Percentiles rank a stretch among this genome's conserved stretches.
These are phyloP conservation scores for Sporothrix phasma DNA, from an alignment of 2,329 filamentous ascomycete genomes.

Conservation along the genomic window DNA sequence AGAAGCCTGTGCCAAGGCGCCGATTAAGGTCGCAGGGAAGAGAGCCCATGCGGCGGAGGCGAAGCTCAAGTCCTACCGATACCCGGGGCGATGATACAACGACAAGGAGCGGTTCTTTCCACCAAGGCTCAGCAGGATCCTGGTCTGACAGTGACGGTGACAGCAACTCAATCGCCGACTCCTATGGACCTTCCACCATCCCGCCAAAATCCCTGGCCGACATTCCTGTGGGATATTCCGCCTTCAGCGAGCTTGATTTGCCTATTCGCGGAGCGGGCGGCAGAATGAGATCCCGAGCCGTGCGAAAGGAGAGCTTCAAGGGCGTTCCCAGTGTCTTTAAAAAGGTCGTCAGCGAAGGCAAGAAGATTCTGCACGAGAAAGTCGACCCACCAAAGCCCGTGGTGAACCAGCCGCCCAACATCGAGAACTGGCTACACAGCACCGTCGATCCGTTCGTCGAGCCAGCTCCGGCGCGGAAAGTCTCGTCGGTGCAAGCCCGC, in stretches of 20 bases:
- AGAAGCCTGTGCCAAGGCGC: conserved; percentile 15
- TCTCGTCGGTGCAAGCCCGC: conserved; percentile 23
- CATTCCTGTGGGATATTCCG: conserved; percentile 54
- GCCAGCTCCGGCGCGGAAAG: conserved; percentile 14
- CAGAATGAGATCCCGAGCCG: conserved; percentile 37
- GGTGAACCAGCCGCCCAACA: conserved; percentile 50
- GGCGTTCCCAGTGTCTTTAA: conserved; percentile 53
- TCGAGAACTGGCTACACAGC: conserved; percentile 54
- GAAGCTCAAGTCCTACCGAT: conserved; percentile 24
- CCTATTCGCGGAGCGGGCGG: conserved; percentile 39
- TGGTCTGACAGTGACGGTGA: conserved; percentile 12
- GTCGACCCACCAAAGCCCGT: conserved; percentile 44
- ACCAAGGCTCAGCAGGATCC: conserved; percentile 17
- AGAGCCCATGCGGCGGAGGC: conserved; percentile 20
- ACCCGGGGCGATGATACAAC: conserved; percentile 24
- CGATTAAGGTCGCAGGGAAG: conserved; percentile 8
- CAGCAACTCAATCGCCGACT: conserved; percentile 27
- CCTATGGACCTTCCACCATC: conserved; percentile 32
- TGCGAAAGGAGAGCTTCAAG: conserved; percentile 48
- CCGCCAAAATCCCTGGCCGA: conserved; percentile 47
- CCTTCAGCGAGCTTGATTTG: conserved; percentile 55
- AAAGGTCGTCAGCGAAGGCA: conserved; percentile 53
- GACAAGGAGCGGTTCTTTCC: conserved; percentile 24
- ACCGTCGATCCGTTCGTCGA: conserved; percentile 56
- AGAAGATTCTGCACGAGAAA: conserved; percentile 54